phyloP scores from a whole-genome alignment of 805 yeast species.

The Starmerella floricola region DNA sequence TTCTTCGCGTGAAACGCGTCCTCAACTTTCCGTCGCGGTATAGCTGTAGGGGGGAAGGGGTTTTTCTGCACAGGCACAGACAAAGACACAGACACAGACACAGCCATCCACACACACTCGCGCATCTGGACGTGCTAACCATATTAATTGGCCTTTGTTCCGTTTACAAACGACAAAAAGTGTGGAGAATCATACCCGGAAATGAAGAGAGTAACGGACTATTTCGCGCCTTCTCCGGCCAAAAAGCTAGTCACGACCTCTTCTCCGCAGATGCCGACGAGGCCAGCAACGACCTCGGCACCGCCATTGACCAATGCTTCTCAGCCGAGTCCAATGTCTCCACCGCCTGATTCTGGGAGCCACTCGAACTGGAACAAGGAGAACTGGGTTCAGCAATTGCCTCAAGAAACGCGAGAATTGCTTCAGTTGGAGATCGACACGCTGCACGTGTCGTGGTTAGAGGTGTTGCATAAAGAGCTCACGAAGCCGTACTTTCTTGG shows the following conservation, averaged over 20 bases:
- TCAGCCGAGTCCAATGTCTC: not conserved
- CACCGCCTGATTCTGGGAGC: not conserved
- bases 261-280: too few species aligned
- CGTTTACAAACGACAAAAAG: too few species aligned
- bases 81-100: not conserved
- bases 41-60: not conserved
- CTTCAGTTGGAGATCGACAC: slow-evolving; percentile 56
- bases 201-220: slow-evolving; percentile 19
- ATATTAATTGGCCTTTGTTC: too few species aligned
- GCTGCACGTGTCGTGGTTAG: slow-evolving; percentile 70
- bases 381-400: slow-evolving; percentile 40
- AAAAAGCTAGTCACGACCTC: not conserved
- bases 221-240: slow-evolving; percentile 11
- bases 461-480: slow-evolving; percentile 52
- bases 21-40: not conserved
- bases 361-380: slow-evolving; percentile 34
- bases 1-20: not conserved
- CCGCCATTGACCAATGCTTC: too few species aligned
- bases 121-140: too few species aligned
- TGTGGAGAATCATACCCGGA: too few species aligned
- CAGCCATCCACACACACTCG: too few species aligned
- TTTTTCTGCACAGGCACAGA: not conserved
- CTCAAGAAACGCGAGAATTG: slow-evolving; percentile 39
- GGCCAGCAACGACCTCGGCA: too few species aligned
- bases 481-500: slow-evolving; percentile 73